phyloP scores from a whole-genome alignment of 129 eudicot species.

The Lactuca saligna region DNA sequence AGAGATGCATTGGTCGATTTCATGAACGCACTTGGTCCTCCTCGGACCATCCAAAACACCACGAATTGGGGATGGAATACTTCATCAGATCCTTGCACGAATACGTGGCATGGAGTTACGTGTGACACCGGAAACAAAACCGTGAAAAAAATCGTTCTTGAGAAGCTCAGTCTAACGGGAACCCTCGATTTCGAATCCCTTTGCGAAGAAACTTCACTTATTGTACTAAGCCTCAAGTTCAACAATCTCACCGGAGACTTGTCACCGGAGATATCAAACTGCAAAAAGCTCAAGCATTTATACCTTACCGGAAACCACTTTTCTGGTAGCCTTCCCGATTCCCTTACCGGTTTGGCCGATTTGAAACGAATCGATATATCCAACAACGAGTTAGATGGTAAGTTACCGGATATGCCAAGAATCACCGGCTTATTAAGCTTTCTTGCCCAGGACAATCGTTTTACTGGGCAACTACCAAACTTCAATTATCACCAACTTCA shows the following conservation, averaged over 20 bases:
- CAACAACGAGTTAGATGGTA: conserved; percentile 49
- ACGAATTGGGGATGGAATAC: conserved; percentile 61
- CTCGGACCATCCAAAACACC: conserved; percentile 18
- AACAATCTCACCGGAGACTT: conserved; percentile 58
- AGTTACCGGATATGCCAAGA: conserved; percentile 63
- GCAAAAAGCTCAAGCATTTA: conserved; percentile 51
- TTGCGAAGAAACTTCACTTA: conserved; percentile 42
- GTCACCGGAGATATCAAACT: conserved; percentile 49
- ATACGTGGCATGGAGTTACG: conserved; percentile 50
- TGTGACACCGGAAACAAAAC: conserved; percentile 36
- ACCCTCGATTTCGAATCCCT: conserved; percentile 49
- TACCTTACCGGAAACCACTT: conserved; percentile 47
- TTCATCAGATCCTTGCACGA: conserved; percentile 60
- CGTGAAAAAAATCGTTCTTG: conserved; percentile 56
- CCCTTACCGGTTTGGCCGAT: conserved; percentile 39
- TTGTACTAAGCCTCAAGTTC: conserved; percentile 48
- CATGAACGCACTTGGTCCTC: conserved; percentile 53
- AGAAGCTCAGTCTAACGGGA: conserved; percentile 52
- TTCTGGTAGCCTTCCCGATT: conserved; percentile 49
- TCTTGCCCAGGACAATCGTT: conserved; percentile 47
- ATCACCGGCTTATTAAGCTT: conserved; percentile 52
- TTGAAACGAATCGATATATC: conserved; percentile 57
- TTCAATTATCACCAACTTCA: conserved; percentile 33
- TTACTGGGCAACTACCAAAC: conserved; percentile 50
- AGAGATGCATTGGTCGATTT: conserved; percentile 45